These are phyloP conservation scores for Pisolithus microcarpus DNA, from an alignment of 768 basidiomycete genomes.

Conservation along the genomic window DNA sequence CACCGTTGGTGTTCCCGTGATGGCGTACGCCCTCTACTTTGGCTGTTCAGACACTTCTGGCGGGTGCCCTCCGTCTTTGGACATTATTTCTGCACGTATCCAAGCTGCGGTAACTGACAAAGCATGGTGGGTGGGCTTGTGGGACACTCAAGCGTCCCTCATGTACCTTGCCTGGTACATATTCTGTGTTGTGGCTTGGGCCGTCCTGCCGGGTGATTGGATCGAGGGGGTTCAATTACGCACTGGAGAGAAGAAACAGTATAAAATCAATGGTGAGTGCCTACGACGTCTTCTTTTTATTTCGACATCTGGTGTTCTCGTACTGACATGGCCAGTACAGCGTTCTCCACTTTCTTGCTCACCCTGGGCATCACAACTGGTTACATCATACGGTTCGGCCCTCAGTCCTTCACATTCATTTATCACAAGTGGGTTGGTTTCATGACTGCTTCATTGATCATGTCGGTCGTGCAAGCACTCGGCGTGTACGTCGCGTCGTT, in stretches of 20 bases:
- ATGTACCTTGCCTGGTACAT: constrained; percentile 87
- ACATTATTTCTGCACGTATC: constrained; percentile 36
- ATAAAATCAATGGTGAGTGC: constrained; percentile 89
- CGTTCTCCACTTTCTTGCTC: constrained; percentile 81
- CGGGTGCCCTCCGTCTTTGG: constrained; percentile 56
- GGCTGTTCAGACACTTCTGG: constrained; percentile 65
- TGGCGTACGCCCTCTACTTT: constrained; percentile 71
- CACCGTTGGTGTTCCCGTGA: constrained; percentile 60
- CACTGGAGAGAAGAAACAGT: constrained; percentile 67
- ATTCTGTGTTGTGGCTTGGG: constrained; percentile 81
- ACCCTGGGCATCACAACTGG: constrained; percentile 69
- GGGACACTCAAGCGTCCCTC: constrained; percentile 72
- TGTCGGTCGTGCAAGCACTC: constrained; percentile 69
- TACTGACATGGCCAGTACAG: constrained; percentile 31
- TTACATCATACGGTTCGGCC: constrained; percentile 65
- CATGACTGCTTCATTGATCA: constrained; percentile 70
- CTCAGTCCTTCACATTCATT: constrained; percentile 76
- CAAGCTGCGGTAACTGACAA: constrained; percentile 39
- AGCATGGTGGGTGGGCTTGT: constrained; percentile 67
- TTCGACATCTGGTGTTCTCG: not conserved
- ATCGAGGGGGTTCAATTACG: constrained; percentile 66
- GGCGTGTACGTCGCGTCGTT: constrained; percentile 70
- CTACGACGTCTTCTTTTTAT: not conserved
- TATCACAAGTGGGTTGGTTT: constrained; percentile 92
- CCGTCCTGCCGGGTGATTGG: constrained; percentile 65